Conservation (phyloP, 2,329 filamentous ascomycete species). For the Fusarium cyanostomum region DNA sequence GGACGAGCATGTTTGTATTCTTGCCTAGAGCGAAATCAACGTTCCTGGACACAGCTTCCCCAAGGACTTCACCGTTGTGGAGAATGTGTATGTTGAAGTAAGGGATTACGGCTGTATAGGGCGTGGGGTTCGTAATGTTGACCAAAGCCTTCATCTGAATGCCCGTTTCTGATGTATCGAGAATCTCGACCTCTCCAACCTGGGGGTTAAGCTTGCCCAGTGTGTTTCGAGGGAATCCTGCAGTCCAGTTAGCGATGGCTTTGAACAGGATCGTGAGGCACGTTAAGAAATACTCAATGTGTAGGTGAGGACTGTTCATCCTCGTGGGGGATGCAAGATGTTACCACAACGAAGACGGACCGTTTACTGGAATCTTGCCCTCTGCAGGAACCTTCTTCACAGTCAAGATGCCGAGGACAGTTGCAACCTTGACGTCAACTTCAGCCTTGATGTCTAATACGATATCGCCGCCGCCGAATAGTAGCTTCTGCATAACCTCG, state of each 20-base stretch:
- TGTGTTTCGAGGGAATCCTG: slow-evolving; percentile 68
- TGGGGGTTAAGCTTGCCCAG: slow-evolving; percentile 65
- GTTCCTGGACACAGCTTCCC: slow-evolving; percentile 75
- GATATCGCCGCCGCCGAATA: slow-evolving; percentile 79
- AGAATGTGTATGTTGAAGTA: slow-evolving; percentile 80
- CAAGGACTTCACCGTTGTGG: slow-evolving; percentile 77
- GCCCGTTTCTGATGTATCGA: slow-evolving; percentile 76
- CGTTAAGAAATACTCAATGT: slow-evolving; percentile 44
- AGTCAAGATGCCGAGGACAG: slow-evolving; percentile 81
- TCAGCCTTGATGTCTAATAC: slow-evolving; percentile 77
- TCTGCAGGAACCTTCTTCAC: slow-evolving; percentile 86
- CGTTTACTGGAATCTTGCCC: slow-evolving; percentile 89
- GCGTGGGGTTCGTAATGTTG: slow-evolving; percentile 90
- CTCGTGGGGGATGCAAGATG: slow-evolving; percentile 40
- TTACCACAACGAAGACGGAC: slow-evolving; percentile 74
- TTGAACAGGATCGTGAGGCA: slow-evolving; percentile 35
- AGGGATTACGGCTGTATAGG: slow-evolving; percentile 84
- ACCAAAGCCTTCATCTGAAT: slow-evolving; percentile 76
- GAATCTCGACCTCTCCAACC: slow-evolving; percentile 75
- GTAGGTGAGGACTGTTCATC: slow-evolving; percentile 38
- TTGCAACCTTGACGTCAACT: slow-evolving; percentile 85
- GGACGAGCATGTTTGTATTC: slow-evolving; percentile 75
- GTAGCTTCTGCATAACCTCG: slow-evolving; percentile 79
- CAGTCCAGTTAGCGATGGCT: slow-evolving; percentile 47
- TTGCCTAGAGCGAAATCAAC: slow-evolving; percentile 72